Percentiles rank a stretch among this genome's conserved stretches.
Evolutionary conservation across 192 early-diverging fungal species (phyloP).

Genomic region (Chytriomyces confervae): DNA sequence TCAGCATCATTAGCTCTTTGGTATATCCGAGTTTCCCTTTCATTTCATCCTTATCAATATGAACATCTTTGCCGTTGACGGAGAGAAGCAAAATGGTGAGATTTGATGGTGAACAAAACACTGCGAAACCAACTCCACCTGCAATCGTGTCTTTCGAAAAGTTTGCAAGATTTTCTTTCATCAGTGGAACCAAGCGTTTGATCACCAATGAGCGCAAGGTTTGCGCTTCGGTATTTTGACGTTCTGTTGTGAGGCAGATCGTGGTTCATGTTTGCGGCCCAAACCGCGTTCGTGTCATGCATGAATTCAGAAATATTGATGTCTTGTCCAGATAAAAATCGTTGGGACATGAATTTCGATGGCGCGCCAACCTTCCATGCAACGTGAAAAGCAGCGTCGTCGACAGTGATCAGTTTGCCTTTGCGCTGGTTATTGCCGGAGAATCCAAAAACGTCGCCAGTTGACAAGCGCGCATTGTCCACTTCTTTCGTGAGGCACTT

Average conservation of each 20-base stretch:
- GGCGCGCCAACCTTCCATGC: constrained; percentile 62
- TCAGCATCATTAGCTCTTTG: constrained; percentile 41
- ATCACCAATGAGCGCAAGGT: constrained; percentile 74
- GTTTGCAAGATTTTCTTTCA: constrained; percentile 62
- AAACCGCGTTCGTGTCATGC: constrained; percentile 78
- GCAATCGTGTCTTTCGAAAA: constrained; percentile 77
- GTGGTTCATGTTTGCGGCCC: neutral
- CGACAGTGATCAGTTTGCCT: constrained; percentile 93
- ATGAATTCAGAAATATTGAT: constrained; percentile 89
- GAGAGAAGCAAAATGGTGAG: too few species aligned
- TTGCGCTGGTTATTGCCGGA: constrained; percentile 95
- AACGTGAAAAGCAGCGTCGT: constrained; percentile 79
- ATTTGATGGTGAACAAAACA: too few species aligned
- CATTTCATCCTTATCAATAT: constrained; percentile 73
- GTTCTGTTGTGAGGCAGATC: constrained; percentile 53
- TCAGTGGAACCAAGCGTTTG: constrained; percentile 63
- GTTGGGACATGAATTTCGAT: constrained; percentile 19
- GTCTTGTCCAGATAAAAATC: constrained; percentile 51
- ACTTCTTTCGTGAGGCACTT: constrained; percentile 57
- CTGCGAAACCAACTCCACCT: constrained; percentile 40
- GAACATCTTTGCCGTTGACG: constrained; percentile 77
- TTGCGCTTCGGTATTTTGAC: constrained; percentile 55
- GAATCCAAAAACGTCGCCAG: constrained; percentile 67
- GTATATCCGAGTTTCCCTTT: constrained; percentile 50
- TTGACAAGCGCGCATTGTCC: constrained; percentile 62